These are phyloP conservation scores for Phytophthora pini DNA, from an alignment of 352 stramenopile genomes.

Conservation along the genomic window DNA sequence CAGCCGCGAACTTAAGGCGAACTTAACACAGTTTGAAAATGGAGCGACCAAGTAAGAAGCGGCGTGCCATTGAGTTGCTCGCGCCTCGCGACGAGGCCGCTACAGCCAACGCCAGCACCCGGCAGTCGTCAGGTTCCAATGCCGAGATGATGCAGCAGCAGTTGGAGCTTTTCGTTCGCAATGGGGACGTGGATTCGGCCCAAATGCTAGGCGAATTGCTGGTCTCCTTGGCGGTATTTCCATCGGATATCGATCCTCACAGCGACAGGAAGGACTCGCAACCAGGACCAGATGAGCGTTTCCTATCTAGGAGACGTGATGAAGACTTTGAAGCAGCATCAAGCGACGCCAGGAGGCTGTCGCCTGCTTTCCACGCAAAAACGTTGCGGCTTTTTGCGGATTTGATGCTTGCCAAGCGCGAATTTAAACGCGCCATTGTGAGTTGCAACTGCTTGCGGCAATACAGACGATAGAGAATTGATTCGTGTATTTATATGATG, in stretches of 20 bases:
- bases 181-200: slow-evolving; percentile 60
- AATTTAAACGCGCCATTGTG: slow-evolving; percentile 81
- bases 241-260: slow-evolving; percentile 17
- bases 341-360: slow-evolving; percentile 8
- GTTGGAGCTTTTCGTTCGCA: slow-evolving; percentile 56
- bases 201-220: slow-evolving; percentile 74
- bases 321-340: slow-evolving; percentile 1
- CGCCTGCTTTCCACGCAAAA: slow-evolving; percentile 61
- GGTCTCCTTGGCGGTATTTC: slow-evolving; percentile 49
- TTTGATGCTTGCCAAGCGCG: slow-evolving; percentile 65
- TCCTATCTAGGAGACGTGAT: slow-evolving; percentile 14
- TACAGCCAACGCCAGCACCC: slow-evolving; percentile 2
- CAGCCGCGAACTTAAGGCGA: slow-evolving; percentile 21
- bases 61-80: slow-evolving; percentile 29
- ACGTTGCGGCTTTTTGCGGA: slow-evolving; percentile 70
- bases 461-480: background rate
- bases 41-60: slow-evolving; percentile 42
- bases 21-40: slow-evolving; percentile 30
- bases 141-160: slow-evolving; percentile 67
- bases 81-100: slow-evolving; percentile 2
- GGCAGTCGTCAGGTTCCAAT: slow-evolving; percentile 29
- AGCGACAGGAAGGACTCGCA: slow-evolving; percentile 7
- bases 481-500: slow-evolving; percentile 9
- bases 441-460: slow-evolving; percentile 8
- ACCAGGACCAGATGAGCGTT: slow-evolving; percentile 10